phyloP scores from a whole-genome alignment of 2,329 filamentous ascomycete species.

The Fusarium verticillioides region DNA sequence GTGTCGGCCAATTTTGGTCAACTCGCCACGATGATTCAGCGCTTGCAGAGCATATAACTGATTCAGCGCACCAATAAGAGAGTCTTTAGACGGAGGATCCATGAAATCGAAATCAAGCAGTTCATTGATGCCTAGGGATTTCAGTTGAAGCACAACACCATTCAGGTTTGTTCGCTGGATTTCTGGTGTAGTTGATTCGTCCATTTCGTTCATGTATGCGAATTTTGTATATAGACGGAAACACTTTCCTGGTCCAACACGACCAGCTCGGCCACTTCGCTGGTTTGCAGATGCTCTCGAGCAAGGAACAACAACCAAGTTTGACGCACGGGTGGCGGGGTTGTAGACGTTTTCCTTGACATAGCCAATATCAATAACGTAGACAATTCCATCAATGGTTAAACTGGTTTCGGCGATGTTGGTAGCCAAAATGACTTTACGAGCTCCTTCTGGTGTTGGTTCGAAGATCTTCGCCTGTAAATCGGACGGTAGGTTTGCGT shows the following conservation, averaged over 20 bases:
- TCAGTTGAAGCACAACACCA: slow-evolving; percentile 84
- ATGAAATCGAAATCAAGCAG: slow-evolving; percentile 96
- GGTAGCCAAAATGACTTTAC: slow-evolving; percentile 93
- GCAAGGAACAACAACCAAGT: slow-evolving; percentile 88
- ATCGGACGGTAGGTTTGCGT: slow-evolving; percentile 91
- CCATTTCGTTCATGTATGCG: slow-evolving; percentile 94
- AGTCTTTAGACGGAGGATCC: slow-evolving; percentile 90
- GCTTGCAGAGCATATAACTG: slow-evolving; percentile 91
- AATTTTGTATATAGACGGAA: slow-evolving; percentile 95
- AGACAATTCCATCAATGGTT: slow-evolving; percentile 95
- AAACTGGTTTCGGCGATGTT: slow-evolving; percentile 97
- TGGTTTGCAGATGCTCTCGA: slow-evolving; percentile 94
- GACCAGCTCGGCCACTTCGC: slow-evolving; percentile 89
- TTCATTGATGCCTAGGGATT: slow-evolving; percentile 91
- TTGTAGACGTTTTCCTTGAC: slow-evolving; percentile 97
- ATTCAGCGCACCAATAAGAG: slow-evolving; percentile 88
- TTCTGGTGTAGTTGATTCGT: slow-evolving; percentile 90
- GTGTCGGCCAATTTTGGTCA: slow-evolving; percentile 90
- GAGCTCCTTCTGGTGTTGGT: slow-evolving; percentile 82
- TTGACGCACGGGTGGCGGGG: slow-evolving; percentile 90
- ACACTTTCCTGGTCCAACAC: slow-evolving; percentile 91
- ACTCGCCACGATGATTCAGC: slow-evolving; percentile 85
- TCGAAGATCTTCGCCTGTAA: slow-evolving; percentile 95
- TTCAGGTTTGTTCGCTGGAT: slow-evolving; percentile 92
- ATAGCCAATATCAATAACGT: slow-evolving; percentile 94